Evolutionary conservation across 805 yeast genomes (phyloP).

Genomic region (Nakazawaea pomicola): DNA sequence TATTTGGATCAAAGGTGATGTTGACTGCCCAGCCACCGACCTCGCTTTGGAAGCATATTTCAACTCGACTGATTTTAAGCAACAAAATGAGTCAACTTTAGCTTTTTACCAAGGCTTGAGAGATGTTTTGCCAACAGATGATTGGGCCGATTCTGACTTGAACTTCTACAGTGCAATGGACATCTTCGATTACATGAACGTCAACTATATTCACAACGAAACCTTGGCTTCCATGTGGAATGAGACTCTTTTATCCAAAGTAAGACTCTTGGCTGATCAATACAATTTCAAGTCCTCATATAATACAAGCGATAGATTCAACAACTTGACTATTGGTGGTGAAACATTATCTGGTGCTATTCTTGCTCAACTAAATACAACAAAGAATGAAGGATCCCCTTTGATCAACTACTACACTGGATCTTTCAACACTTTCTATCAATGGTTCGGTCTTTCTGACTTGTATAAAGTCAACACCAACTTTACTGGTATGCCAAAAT

Average conservation of each 20-base stretch:
- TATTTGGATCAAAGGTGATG: constrained; percentile 39
- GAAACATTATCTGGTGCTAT: constrained; percentile 33
- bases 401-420: constrained; percentile 39
- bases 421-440: constrained; percentile 40
- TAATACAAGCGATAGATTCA: constrained; percentile 23
- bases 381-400: constrained; percentile 30
- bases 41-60: constrained; percentile 27
- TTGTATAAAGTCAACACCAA: constrained; percentile 27
- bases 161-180: constrained; percentile 34
- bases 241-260: constrained; percentile 24
- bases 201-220: constrained; percentile 36
- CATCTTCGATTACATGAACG: constrained; percentile 36
- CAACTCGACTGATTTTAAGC: constrained; percentile 25
- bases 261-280: constrained; percentile 32
- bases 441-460: constrained; percentile 30
- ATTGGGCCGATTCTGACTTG: constrained; percentile 26
- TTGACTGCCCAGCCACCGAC: constrained; percentile 33
- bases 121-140: constrained; percentile 21
- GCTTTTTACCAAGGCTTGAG: constrained; percentile 33
- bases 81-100: constrained; percentile 29
- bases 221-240: constrained; percentile 29
- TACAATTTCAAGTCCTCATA: constrained; percentile 34
- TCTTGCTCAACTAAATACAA: constrained; percentile 28
- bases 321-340: constrained; percentile 36
- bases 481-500: constrained; percentile 43